These are phyloP conservation scores for Harringtonia lauricola DNA, from an alignment of 2,329 filamentous ascomycete genomes.

Conservation along the genomic window DNA sequence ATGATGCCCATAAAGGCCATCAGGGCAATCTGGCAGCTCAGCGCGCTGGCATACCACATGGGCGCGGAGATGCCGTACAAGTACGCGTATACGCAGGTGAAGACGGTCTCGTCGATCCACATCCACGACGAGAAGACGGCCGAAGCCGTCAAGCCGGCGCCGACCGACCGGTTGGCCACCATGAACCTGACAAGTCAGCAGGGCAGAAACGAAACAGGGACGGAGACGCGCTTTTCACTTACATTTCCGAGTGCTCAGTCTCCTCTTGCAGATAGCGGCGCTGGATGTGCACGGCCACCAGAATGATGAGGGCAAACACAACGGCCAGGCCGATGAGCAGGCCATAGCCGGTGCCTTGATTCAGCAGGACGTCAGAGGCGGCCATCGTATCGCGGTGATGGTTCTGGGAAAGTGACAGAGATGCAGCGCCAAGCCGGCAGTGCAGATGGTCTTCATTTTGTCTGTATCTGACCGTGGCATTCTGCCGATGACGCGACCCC, in stretches of 20 bases:
- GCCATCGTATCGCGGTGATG: too few relatives aligned
- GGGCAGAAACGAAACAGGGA: too few relatives aligned
- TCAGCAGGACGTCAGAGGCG: too few relatives aligned
- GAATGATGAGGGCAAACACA: constrained; percentile 23
- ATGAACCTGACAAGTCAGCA: too few relatives aligned
- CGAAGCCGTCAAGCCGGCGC: constrained; percentile 18
- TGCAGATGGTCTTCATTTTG: too few relatives aligned
- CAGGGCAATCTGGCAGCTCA: constrained; percentile 9
- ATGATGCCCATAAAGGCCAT: constrained; percentile 27
- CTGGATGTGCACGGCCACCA: constrained; percentile 33
- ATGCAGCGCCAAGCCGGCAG: too few relatives aligned
- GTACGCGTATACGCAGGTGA: constrained; percentile 20
- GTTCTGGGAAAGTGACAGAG: too few relatives aligned
- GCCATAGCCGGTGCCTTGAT: too few relatives aligned
- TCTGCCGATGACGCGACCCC: too few relatives aligned
- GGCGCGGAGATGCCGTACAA: constrained; percentile 13
- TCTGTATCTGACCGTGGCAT: too few relatives aligned
- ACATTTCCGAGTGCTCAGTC: constrained; percentile 31
- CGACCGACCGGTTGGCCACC: constrained; percentile 22
- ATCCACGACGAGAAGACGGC: constrained; percentile 24
- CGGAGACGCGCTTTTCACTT: too few relatives aligned
- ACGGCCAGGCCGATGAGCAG: constrained; percentile 36
- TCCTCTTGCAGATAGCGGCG: constrained; percentile 29
- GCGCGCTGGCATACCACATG: too few relatives aligned
- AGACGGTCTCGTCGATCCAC: constrained; percentile 29